Evolutionary conservation across 495 filamentous ascomycete species (phyloP).

Genomic region (Trichocladium uniseriatum): DNA sequence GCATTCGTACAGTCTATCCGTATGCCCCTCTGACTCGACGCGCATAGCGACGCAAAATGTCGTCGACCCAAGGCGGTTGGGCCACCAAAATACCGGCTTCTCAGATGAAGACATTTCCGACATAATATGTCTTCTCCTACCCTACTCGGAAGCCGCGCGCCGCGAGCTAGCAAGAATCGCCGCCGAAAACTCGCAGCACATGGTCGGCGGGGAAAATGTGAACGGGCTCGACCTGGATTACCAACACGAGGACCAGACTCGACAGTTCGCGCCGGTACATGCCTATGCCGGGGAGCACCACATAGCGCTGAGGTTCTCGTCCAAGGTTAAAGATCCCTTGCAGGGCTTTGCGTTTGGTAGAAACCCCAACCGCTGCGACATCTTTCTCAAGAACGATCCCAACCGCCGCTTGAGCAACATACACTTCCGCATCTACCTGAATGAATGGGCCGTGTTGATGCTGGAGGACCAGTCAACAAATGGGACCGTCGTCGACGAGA

Average conservation of each 20-base stretch:
- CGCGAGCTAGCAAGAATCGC: slow-evolving; percentile 52
- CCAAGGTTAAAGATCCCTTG: slow-evolving; percentile 50
- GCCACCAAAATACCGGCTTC: slow-evolving; percentile 66
- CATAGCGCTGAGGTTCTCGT: slow-evolving; percentile 72
- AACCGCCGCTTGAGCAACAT: slow-evolving; percentile 66
- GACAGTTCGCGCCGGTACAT: slow-evolving; percentile 36
- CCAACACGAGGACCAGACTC: slow-evolving; percentile 30
- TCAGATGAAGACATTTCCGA: slow-evolving; percentile 74
- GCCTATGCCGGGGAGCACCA: slow-evolving; percentile 49
- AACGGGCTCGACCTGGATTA: slow-evolving; percentile 43
- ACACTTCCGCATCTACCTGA: slow-evolving; percentile 88
- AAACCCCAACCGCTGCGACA: slow-evolving; percentile 59
- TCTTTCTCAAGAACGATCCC: slow-evolving; percentile 52
- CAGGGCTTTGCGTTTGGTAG: slow-evolving; percentile 82
- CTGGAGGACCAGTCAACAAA: slow-evolving; percentile 87
- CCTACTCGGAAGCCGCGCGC: slow-evolving; percentile 61
- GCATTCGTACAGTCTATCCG: background rate
- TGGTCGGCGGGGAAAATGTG: slow-evolving; percentile 29
- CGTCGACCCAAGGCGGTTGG: slow-evolving; percentile 67
- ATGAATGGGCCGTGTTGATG: slow-evolving; percentile 71
- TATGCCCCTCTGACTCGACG: slow-evolving; percentile 2
- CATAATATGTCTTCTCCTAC: slow-evolving; percentile 82
- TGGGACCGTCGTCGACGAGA: slow-evolving; percentile 74
- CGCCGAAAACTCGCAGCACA: slow-evolving; percentile 29
- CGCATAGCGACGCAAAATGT: slow-evolving; percentile 64